These are phyloP conservation scores for Pseudomicrostroma phylloplanum DNA, from an alignment of 1,284 basidiomycete species.

Conservation along the genomic window DNA sequence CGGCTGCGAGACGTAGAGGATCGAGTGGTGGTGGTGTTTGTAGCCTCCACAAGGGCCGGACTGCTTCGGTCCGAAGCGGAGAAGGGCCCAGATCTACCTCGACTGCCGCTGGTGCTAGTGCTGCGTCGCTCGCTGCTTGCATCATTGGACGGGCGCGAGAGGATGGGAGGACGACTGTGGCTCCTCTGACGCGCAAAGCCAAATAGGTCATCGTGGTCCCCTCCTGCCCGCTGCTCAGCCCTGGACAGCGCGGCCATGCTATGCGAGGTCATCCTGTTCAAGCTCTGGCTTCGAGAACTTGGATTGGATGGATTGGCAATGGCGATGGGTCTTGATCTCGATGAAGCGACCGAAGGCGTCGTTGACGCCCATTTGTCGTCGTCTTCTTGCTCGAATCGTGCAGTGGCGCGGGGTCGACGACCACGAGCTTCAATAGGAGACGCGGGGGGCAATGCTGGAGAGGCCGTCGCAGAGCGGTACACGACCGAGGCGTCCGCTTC, in stretches of 20 bases:
- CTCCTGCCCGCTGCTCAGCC: conserved; percentile 18
- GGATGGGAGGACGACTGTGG: not conserved
- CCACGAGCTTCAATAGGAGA: not conserved
- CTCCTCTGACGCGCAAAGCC: not conserved
- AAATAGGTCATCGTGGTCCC: conserved; percentile 11
- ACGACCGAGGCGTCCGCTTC: not conserved
- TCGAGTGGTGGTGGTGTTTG: conserved; percentile 18
- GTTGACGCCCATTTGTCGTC: not conserved
- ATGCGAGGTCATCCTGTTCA: conserved; percentile 22
- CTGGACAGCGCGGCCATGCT: conserved; percentile 17
- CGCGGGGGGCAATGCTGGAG: not conserved
- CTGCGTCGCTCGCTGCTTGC: not conserved
- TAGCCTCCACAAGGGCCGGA: conserved; percentile 16
- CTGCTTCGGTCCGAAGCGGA: conserved; percentile 12
- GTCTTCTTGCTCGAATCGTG: too few relatives aligned
- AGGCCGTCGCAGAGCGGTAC: not conserved
- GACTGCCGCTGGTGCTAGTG: not conserved
- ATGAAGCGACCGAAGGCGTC: not conserved
- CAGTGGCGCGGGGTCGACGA: not conserved
- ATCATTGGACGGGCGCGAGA: not conserved
- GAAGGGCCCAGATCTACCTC: conserved; percentile 7
- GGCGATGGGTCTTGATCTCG: not conserved
- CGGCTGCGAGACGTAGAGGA: conserved; percentile 24
- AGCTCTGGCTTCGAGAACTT: conserved; percentile 15
- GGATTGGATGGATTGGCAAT: not conserved